Percentiles rank a stretch among this genome's conserved stretches.
These are phyloP conservation scores for Prunus salicina DNA, from an alignment of 306 rosid genomes.

Conservation along the genomic window DNA sequence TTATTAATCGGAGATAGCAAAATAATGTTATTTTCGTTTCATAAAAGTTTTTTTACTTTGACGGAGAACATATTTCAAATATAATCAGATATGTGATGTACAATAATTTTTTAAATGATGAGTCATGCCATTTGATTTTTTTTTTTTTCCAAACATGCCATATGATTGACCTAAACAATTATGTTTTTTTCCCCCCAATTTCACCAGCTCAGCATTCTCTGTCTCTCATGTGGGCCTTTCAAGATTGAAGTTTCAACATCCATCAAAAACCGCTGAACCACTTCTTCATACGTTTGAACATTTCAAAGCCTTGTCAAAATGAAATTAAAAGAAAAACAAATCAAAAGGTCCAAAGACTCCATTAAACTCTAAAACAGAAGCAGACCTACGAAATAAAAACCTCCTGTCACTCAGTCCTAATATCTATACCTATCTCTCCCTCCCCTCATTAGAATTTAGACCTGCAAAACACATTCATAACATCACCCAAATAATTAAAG, in stretches of 20 bases:
- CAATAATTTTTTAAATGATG: too few species aligned
- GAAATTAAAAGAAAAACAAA: not conserved
- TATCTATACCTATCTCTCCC: not conserved
- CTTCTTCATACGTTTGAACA: not conserved
- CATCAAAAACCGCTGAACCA: not conserved
- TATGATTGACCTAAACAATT: not conserved
- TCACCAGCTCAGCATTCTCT: not conserved
- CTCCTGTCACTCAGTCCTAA: not conserved
- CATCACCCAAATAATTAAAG: not conserved
- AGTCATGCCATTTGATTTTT: too few species aligned
- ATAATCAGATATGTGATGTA: too few species aligned
- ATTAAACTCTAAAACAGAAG: not conserved
- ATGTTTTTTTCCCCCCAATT: not conserved
- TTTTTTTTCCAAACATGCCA: not conserved
- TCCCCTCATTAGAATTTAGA: not conserved
- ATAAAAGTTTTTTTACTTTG: fast-evolving
- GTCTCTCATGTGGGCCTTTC: not conserved
- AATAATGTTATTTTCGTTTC: fast-evolving
- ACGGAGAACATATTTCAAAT: too few species aligned
- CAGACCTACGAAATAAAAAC: not conserved
- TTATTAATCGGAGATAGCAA: fast-evolving
- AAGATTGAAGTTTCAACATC: not conserved
- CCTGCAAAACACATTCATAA: not conserved
- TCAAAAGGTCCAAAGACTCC: not conserved
- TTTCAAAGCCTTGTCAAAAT: not conserved